These are phyloP conservation scores for Neofusicoccum umdonicola DNA, from an alignment of 2,329 filamentous ascomycete species.

Conservation along the genomic window DNA sequence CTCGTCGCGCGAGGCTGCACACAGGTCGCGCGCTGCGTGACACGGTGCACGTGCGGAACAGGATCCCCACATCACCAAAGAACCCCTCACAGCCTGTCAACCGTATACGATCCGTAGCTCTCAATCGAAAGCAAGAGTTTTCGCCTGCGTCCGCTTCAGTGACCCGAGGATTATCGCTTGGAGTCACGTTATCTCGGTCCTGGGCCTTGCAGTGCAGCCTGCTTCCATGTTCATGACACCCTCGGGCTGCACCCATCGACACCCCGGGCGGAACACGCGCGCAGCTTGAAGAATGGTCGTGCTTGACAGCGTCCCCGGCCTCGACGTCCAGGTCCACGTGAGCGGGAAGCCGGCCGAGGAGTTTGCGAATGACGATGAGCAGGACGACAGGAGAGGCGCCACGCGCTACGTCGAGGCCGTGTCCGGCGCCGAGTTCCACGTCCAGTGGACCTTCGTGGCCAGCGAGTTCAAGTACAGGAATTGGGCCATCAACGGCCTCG, in stretches of 20 bases:
- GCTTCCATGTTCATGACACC: neutral
- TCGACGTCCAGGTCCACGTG: conserved; percentile 3
- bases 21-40: too few relatives aligned
- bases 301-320: neutral
- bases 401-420: conserved; percentile 34
- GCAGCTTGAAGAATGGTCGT: neutral
- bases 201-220: neutral
- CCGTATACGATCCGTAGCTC: too few relatives aligned
- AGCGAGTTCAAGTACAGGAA: conserved; percentile 15
- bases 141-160: neutral
- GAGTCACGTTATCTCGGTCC: neutral
- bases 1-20: neutral
- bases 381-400: conserved; percentile 1
- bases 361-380: conserved; percentile 24
- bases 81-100: too few relatives aligned
- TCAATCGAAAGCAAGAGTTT: too few relatives aligned
- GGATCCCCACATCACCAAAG: too few relatives aligned
- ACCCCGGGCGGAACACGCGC: neutral
- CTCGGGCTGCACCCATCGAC: neutral
- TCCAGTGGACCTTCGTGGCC: conserved; percentile 19
- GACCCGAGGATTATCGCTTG: neutral
- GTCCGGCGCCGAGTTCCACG: conserved; percentile 27
- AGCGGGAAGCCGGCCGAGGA: conserved; percentile 25
- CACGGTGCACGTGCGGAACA: too few relatives aligned
- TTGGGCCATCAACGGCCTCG: conserved; percentile 19